A percentile compares a stretch with the other conserved stretches of the same genome.
These are phyloP conservation scores for Ceratocystis diversiconidia DNA, from an alignment of 2,329 filamentous ascomycete species.

Conservation along the genomic window DNA sequence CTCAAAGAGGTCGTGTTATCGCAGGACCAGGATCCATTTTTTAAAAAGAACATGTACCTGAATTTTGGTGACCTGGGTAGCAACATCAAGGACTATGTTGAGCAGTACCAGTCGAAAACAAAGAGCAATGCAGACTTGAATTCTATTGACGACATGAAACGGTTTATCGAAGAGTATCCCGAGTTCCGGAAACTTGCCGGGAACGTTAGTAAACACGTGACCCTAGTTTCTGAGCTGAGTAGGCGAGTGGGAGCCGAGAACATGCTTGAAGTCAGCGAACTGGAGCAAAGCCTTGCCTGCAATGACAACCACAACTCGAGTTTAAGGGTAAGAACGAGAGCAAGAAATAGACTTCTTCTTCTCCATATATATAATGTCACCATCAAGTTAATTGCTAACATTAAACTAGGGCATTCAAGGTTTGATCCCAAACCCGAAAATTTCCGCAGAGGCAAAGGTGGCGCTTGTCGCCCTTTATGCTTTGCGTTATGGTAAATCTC, in stretches of 20 bases:
- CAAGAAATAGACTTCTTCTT: background rate
- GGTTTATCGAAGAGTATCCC: conserved; percentile 96
- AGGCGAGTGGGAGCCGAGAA: conserved; percentile 73
- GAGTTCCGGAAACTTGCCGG: conserved; percentile 94
- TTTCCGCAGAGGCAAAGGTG: conserved; percentile 72
- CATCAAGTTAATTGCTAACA: background rate
- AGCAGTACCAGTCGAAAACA: conserved; percentile 96
- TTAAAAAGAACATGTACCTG: conserved; percentile 97
- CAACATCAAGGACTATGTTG: conserved; percentile 96
- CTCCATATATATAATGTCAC: background rate
- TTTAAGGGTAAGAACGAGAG: conserved; percentile 51
- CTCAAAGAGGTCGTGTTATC: conserved; percentile 89
- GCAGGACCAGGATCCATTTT: conserved; percentile 95
- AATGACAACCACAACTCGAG: conserved; percentile 89
- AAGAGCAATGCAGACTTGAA: conserved; percentile 93
- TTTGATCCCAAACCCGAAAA: conserved; percentile 65
- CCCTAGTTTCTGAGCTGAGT: conserved; percentile 84
- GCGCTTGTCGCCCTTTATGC: conserved; percentile 89
- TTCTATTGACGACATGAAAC: conserved; percentile 96
- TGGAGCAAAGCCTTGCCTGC: conserved; percentile 92
- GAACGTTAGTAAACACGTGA: conserved; percentile 97
- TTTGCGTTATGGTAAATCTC: conserved; percentile 76
- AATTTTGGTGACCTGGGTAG: conserved; percentile 93
- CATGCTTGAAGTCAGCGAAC: conserved; percentile 87
- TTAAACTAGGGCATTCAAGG: conserved; percentile 57